A percentile compares a stretch with the other conserved stretches of the same genome.
phyloP scores from a whole-genome alignment of 345 rosid genomes.

The Eutrema yunnanense region DNA sequence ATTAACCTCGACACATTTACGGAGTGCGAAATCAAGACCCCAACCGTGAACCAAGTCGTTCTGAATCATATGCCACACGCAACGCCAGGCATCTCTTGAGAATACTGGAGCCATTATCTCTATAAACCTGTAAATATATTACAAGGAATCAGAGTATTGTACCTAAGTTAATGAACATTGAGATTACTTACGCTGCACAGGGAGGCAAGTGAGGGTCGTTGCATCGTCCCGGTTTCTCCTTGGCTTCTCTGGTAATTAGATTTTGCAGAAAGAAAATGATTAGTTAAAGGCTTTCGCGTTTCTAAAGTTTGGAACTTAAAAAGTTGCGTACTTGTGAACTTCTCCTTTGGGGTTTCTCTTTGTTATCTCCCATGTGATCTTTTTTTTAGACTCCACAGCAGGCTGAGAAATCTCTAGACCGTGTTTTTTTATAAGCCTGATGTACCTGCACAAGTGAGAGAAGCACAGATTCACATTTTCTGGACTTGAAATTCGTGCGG shows the following conservation, averaged over 20 bases:
- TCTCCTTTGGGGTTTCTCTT: slow-evolving; percentile 72
- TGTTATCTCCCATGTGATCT: slow-evolving; percentile 95
- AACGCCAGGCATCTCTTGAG: slow-evolving; percentile 93
- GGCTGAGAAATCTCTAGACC: slow-evolving; percentile 97
- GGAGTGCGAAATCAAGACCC: slow-evolving; percentile 95
- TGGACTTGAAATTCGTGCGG: neutral
- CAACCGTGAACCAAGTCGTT: slow-evolving; percentile 98
- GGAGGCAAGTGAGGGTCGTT: slow-evolving; percentile 76
- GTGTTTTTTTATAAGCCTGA: slow-evolving; percentile 74
- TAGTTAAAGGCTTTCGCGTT: neutral
- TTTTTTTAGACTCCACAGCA: slow-evolving; percentile 67
- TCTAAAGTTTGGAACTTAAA: neutral
- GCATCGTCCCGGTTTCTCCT: slow-evolving; percentile 89
- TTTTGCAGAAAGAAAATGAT: slow-evolving; percentile 3
- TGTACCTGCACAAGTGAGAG: slow-evolving; percentile 47
- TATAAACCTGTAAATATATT: slow-evolving; percentile 51
- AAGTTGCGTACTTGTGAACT: slow-evolving; percentile 79
- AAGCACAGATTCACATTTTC: neutral
- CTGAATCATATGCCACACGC: slow-evolving; percentile 98
- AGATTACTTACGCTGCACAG: slow-evolving; percentile 80
- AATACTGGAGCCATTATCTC: slow-evolving; percentile 99
- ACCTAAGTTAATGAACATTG: neutral
- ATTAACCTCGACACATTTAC: slow-evolving; percentile 79
- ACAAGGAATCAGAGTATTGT: neutral
- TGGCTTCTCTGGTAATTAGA: slow-evolving; percentile 44